phyloP scores from a whole-genome alignment of 805 yeast genomes.

The Yueomyces sp. region DNA sequence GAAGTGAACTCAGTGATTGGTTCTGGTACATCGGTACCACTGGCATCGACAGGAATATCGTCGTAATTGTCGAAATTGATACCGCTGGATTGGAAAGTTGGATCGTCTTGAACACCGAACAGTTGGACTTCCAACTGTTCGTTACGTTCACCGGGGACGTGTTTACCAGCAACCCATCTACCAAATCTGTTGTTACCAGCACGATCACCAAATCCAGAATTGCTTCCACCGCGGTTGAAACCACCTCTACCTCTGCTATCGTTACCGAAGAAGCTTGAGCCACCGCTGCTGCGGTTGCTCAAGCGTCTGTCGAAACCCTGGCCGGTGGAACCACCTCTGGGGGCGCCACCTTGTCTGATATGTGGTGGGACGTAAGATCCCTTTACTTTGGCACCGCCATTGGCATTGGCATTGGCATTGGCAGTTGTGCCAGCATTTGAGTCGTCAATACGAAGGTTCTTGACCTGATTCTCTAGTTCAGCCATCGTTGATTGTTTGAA shows the following conservation, averaged over 20 bases:
- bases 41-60: constrained; percentile 96
- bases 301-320: constrained; percentile 9
- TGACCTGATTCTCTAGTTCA: no score
- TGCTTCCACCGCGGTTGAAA: constrained; percentile 28
- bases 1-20: constrained; percentile 76
- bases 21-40: constrained; percentile 91
- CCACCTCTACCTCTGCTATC: constrained; percentile 18
- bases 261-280: constrained; percentile 21
- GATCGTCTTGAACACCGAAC: constrained; percentile 62
- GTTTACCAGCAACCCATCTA: constrained; percentile 75
- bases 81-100: constrained; percentile 81
- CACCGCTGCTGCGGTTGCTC: constrained; percentile 21
- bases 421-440: no score
- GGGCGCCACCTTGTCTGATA: constrained; percentile 24
- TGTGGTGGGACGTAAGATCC: constrained; percentile 35
- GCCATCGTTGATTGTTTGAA: no score
- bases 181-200: constrained; percentile 33
- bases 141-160: constrained; percentile 66
- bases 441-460: no score
- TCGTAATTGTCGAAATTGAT: constrained; percentile 97
- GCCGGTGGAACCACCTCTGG: constrained; percentile 10
- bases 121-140: constrained; percentile 61
- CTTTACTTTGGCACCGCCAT: no score
- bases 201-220: constrained; percentile 24
- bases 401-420: no score